phyloP scores from a whole-genome alignment of 2,329 filamentous ascomycete species.

The Fusarium setosum region DNA sequence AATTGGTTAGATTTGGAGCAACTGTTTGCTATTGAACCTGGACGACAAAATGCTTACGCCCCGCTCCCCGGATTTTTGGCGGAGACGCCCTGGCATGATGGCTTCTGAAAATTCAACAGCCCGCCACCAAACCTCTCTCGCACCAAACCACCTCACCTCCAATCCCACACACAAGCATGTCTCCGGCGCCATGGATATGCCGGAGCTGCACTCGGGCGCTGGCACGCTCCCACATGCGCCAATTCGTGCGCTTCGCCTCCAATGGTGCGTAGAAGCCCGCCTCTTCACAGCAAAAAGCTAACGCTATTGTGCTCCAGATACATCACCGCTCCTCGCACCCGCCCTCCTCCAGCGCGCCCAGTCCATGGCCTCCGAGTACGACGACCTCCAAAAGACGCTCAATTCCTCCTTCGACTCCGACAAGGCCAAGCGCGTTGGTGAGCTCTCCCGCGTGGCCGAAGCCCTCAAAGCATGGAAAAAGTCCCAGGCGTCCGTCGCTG shows the following conservation, averaged over 20 bases:
- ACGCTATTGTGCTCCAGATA: slow-evolving; percentile 14
- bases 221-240: slow-evolving; percentile 35
- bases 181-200: slow-evolving; percentile 50
- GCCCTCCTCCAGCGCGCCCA: slow-evolving; percentile 71
- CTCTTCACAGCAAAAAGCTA: background rate
- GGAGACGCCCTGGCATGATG: slow-evolving; percentile 8
- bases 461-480: slow-evolving; percentile 70
- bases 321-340: slow-evolving; percentile 55
- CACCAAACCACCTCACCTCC: background rate
- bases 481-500: slow-evolving; percentile 62
- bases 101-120: slow-evolving; percentile 37
- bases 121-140: background rate
- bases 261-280: slow-evolving; percentile 40
- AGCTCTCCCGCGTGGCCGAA: slow-evolving; percentile 66
- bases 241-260: slow-evolving; percentile 46
- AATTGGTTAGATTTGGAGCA: background rate
- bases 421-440: slow-evolving; percentile 69
- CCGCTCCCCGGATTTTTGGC: slow-evolving; percentile 20
- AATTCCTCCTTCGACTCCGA: slow-evolving; percentile 66
- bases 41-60: background rate
- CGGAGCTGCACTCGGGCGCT: slow-evolving; percentile 49
- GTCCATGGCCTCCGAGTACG: slow-evolving; percentile 67
- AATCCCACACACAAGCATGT: slow-evolving; percentile 42
- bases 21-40: background rate
- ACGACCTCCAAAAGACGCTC: slow-evolving; percentile 62